phyloP scores from a whole-genome alignment of 2,329 filamentous ascomycete genomes.

The Penicillium polonicum region DNA sequence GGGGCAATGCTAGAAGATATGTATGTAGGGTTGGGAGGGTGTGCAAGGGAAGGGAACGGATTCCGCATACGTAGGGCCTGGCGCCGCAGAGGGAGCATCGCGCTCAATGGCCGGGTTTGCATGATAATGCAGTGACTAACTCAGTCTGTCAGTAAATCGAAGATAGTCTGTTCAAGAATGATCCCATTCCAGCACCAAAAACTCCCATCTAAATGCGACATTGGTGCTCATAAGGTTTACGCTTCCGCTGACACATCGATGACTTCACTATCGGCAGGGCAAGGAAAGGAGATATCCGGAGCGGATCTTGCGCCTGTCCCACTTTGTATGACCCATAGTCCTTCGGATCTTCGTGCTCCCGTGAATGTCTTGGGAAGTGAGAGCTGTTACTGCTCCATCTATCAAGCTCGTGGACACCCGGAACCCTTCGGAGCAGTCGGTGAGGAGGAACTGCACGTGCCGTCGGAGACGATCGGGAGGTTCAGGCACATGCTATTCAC shows the following conservation, averaged over 20 bases:
- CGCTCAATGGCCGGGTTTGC: conserved; percentile 13
- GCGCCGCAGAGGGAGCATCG: conserved; percentile 9
- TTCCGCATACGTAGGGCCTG: conserved; percentile 3
- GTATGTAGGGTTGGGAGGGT: background rate
- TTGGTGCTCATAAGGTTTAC: background rate
- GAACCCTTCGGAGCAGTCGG: conserved; percentile 21
- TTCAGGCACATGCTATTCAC: conserved; percentile 15
- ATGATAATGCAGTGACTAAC: conserved; percentile 4
- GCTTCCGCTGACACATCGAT: conserved; percentile 23
- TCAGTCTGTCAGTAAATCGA: background rate
- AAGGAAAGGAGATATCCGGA: conserved; percentile 16
- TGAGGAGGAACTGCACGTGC: conserved; percentile 17
- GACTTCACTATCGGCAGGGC: conserved; percentile 21
- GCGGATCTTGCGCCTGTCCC: conserved; percentile 12
- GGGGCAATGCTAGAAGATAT: background rate
- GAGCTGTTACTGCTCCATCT: background rate
- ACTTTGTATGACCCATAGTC: conserved; percentile 8
- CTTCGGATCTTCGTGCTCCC: conserved; percentile 11
- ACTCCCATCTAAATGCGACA: background rate
- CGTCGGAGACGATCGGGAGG: conserved; percentile 11
- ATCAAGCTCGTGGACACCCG: conserved; percentile 18
- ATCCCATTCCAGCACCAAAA: background rate
- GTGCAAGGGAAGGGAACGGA: background rate
- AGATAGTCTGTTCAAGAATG: background rate
- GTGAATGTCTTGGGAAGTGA: conserved; percentile 3